These are phyloP conservation scores for Diplocarpon rosae DNA, from an alignment of 2,329 filamentous ascomycete species.

Conservation along the genomic window DNA sequence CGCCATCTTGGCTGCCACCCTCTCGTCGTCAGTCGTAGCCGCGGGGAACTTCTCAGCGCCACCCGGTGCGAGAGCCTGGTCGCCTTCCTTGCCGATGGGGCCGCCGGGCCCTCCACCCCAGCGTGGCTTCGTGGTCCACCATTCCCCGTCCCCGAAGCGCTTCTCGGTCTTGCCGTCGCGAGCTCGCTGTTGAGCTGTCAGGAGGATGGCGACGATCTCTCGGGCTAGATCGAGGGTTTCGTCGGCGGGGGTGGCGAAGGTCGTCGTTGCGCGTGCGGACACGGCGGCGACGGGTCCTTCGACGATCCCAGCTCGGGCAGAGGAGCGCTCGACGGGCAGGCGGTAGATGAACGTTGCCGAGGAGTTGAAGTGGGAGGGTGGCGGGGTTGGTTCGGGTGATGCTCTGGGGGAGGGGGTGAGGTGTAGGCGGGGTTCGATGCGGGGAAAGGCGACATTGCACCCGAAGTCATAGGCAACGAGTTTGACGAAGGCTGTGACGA, in stretches of 20 bases:
- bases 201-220: slow-evolving; percentile 47
- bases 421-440: slow-evolving; percentile 48
- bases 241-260: slow-evolving; percentile 43
- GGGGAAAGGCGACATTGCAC: slow-evolving; percentile 46
- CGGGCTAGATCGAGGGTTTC: slow-evolving; percentile 50
- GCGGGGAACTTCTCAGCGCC: slow-evolving; percentile 2
- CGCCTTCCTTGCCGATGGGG: slow-evolving; percentile 48
- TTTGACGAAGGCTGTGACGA: slow-evolving; percentile 51
- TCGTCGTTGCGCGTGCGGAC: slow-evolving; percentile 43
- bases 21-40: not conserved
- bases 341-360: slow-evolving; percentile 50
- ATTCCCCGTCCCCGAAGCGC: slow-evolving; percentile 45
- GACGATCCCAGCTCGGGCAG: slow-evolving; percentile 46
- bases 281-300: slow-evolving; percentile 53
- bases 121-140: slow-evolving; percentile 50
- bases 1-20: slow-evolving; percentile 3
- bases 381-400: not conserved
- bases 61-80: slow-evolving; percentile 1
- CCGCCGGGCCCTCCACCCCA: slow-evolving; percentile 55
- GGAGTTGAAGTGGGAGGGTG: slow-evolving; percentile 41
- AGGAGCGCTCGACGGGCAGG: slow-evolving; percentile 46
- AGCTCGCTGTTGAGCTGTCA: slow-evolving; percentile 52
- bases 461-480: slow-evolving; percentile 56
- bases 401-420: slow-evolving; percentile 27
- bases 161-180: slow-evolving; percentile 46